These are phyloP conservation scores for Chloris gayana DNA, from an alignment of 176 grass and related monocot genomes.

Conservation along the genomic window DNA sequence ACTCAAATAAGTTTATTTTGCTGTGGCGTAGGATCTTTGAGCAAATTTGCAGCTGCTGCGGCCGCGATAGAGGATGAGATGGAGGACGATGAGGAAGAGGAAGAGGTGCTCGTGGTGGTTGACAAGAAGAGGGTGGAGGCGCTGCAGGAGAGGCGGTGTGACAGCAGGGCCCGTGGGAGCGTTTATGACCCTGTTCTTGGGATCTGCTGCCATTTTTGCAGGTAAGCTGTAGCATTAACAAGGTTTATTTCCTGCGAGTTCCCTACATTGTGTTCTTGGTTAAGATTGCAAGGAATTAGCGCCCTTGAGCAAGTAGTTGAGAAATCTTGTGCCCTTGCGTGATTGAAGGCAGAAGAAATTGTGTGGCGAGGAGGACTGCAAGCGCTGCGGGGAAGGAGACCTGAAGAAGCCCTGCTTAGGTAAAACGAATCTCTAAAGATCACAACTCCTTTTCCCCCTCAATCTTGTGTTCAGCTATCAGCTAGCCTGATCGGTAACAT, in stretches of 20 bases:
- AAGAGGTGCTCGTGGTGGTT: not conserved
- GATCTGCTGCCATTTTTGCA: conserved; percentile 93
- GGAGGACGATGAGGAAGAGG: conserved; percentile 27
- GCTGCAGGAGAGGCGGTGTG: conserved; percentile 59
- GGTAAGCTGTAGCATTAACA: conserved; percentile 17
- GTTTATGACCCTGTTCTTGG: conserved; percentile 81
- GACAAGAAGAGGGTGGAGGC: conserved; percentile 51
- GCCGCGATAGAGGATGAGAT: not conserved
- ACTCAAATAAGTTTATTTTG: conserved; percentile 22
- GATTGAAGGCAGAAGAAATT: conserved; percentile 84
- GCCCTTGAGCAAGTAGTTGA: conserved; percentile 4
- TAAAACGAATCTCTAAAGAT: conserved; percentile 25
- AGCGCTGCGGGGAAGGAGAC: conserved; percentile 65
- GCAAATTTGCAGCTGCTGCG: not conserved
- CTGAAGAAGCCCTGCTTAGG: conserved; percentile 68
- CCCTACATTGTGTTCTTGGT: conserved; percentile 4
- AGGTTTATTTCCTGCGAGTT: not conserved
- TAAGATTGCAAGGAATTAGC: not conserved
- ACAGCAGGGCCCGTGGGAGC: conserved; percentile 66
- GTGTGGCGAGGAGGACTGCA: conserved; percentile 91
- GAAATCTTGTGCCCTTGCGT: not conserved
- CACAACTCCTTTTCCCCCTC: not conserved
- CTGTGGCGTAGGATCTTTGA: conserved; percentile 11
- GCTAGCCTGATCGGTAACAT: not conserved
- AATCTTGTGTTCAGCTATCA: not conserved